Evolutionary conservation across 768 basidiomycete species (phyloP), one percentile per base, ranked within the genome.

Genomic region (Hirschioporus abietinus): DNA sequence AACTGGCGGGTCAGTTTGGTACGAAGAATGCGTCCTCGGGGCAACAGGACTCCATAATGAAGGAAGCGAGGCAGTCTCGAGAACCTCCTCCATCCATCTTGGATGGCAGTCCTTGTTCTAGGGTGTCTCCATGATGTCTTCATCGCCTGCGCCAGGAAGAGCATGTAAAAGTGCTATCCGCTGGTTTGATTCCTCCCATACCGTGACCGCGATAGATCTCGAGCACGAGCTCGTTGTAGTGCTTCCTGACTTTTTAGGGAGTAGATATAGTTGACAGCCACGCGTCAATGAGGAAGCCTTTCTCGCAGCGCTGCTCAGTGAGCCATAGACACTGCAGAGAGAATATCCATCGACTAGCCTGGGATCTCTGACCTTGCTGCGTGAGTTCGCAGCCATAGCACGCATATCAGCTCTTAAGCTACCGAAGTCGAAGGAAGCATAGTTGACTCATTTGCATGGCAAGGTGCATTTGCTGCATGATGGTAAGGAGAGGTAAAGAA

Each of bases 191-290:
- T 84, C 83, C 42, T 79, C 78, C 79, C 84, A 86, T 0, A 85
- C 83, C n/a, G n/a, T n/a, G n/a, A 18, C 78, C 83, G 24, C 81
- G 80, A 71, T 86, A 87, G 7, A 88, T 76, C 36, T 82, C 82
- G 1, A 88, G 76, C 0, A 86, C 81, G 68, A 87, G 81, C 65
- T 84, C 78, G 72, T 80, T 84, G 72, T 87, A 87, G 73, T 87
- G 86, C 64, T 82, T 82, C 52, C 86, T 80, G 6, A 79, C 76
- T 74, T 88, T 88, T 74, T 82, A 79, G 15, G 77, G 78, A 0
- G 84, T 83, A 0, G 84, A 83, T 1, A 88, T 69, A 25, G 81
- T 74, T n/a, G 81, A 73, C 72, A 80, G 84, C 82, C 86, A 87
- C 15, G 86, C 76, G 70, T 86, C 83, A 61, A 86, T 78, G 24